Conservation (phyloP, 2,329 filamentous ascomycete species). For the Zymoseptoria pseudotritici region DNA sequence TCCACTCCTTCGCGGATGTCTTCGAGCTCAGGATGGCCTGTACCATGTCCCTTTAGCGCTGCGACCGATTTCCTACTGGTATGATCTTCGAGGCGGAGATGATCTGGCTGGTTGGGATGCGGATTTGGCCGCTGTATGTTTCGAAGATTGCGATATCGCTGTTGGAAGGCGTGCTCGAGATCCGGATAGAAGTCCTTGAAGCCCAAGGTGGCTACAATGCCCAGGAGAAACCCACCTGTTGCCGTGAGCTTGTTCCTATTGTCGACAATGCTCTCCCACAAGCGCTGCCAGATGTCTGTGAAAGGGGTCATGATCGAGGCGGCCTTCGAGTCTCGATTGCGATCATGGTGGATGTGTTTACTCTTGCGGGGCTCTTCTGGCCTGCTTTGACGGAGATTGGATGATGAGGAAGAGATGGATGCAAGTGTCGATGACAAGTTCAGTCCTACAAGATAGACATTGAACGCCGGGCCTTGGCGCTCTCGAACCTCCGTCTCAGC, state of each 20-base stretch:
- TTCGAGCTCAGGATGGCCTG: background rate
- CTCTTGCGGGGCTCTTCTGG: background rate
- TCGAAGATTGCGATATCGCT: constrained; percentile 24
- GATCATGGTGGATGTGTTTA: background rate
- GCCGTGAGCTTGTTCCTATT: constrained; percentile 29
- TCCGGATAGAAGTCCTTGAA: constrained; percentile 76
- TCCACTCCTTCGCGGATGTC: constrained; percentile 72
- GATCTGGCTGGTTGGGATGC: constrained; percentile 21
- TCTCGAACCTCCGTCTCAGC: background rate
- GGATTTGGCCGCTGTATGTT: constrained; percentile 20
- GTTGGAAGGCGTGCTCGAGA: constrained; percentile 58
- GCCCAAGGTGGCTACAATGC: constrained; percentile 65
- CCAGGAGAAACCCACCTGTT: constrained; percentile 56
- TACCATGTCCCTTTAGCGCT: background rate
- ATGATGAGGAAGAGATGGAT: background rate
- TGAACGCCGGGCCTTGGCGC: background rate
- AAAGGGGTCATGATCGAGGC: constrained; percentile 15
- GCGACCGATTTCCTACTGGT: constrained; percentile 11
- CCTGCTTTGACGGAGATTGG: background rate
- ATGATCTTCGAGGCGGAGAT: constrained; percentile 27
- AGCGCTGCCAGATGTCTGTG: constrained; percentile 17
- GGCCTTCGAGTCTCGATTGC: background rate
- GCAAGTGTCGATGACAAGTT: background rate
- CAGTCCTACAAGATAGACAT: background rate
- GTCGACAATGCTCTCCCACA: constrained; percentile 27